A percentile compares a stretch with the other conserved stretches of the same genome.
These are phyloP conservation scores for Poterioochromonas sp. DNA, from an alignment of 352 stramenopile genomes.

Conservation along the genomic window DNA sequence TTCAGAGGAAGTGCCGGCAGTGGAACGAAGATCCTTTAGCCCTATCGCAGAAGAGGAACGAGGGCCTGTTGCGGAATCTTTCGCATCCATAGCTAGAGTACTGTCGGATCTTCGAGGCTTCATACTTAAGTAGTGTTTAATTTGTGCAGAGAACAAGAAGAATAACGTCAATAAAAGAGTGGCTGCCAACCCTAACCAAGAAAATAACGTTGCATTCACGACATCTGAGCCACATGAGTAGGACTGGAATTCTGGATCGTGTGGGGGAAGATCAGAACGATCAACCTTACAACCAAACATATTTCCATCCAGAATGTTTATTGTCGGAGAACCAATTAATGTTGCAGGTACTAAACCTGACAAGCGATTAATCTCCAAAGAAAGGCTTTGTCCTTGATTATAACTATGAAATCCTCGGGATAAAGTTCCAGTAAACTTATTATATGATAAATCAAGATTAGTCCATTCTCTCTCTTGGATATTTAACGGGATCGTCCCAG, in stretches of 20 bases:
- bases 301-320: constrained; percentile 23
- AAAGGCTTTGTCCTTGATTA: not conserved
- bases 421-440: not conserved
- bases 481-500: not conserved
- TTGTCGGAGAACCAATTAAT: not conserved
- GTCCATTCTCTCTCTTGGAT: not conserved
- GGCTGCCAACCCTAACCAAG: no score
- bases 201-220: no score
- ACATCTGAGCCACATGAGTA: constrained; percentile 1
- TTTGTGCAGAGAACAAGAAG: no score
- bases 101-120: no score
- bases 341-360: not conserved
- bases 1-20: no score
- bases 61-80: no score
- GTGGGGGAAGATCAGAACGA: not conserved
- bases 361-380: constrained; percentile 1
- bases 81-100: no score
- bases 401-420: no score
- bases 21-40: no score
- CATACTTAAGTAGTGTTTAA: no score
- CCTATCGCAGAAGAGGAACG: no score
- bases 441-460: constrained; percentile 10
- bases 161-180: no score
- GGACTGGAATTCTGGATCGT: not conserved
- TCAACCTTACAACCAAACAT: not conserved